Conservation (phyloP, 1,284 basidiomycete species). For the Neolentinus lepideus region DNA sequence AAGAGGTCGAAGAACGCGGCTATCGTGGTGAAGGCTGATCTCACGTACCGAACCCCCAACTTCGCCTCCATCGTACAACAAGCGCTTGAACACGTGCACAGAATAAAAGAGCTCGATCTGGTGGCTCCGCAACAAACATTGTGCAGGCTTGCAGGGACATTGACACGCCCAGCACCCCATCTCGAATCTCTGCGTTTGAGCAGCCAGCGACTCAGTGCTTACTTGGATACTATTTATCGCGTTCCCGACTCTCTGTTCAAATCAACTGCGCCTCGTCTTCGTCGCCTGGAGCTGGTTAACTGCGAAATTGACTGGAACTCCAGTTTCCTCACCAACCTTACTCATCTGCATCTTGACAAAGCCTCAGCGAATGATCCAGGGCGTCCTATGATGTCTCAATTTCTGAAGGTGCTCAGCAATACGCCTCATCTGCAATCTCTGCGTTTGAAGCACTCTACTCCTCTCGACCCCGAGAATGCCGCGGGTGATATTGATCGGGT, state of each 20-base stretch:
- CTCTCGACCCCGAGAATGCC: background rate
- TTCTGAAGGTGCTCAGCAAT: background rate
- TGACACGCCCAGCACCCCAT: background rate
- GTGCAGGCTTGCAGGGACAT: no score
- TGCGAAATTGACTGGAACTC: background rate
- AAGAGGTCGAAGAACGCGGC: slow-evolving; percentile 2
- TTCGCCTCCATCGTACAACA: background rate
- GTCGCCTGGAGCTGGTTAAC: background rate
- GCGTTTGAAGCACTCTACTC: background rate
- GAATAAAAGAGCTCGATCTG: background rate
- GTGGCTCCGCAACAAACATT: background rate
- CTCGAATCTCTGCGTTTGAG: background rate
- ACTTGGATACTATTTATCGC: background rate
- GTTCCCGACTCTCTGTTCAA: background rate
- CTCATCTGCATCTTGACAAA: background rate
- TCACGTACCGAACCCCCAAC: background rate
- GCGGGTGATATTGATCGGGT: background rate
- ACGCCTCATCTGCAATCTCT: background rate
- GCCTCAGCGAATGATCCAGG: background rate
- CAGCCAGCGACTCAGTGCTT: background rate
- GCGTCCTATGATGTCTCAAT: background rate
- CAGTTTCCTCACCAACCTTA: background rate
- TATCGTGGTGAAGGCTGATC: background rate
- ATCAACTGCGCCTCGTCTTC: background rate
- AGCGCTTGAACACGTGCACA: background rate